Evolutionary conservation across 257 asterid species (phyloP).

Genomic region (Coffea canephora): DNA sequence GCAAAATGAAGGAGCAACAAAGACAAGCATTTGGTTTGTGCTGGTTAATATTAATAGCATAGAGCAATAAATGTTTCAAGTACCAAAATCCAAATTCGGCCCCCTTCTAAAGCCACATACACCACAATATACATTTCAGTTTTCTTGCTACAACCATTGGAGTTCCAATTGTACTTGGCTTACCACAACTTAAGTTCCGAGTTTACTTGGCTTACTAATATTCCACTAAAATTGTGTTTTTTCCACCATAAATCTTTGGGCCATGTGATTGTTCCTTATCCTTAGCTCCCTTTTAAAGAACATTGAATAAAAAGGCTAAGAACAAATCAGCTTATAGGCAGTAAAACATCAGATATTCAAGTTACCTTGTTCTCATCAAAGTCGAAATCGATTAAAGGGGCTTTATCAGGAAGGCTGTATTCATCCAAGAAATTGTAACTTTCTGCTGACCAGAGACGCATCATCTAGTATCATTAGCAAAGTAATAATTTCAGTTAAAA

Average conservation of each 20-base stretch:
- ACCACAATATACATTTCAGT: background rate
- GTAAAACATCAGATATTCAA: slow-evolving; percentile 10
- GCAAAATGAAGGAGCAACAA: background rate
- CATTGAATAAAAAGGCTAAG: background rate
- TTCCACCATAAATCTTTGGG: background rate
- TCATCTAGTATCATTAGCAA: slow-evolving; percentile 48
- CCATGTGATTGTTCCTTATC: background rate
- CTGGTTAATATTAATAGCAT: background rate
- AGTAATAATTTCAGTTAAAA: slow-evolving; percentile 11
- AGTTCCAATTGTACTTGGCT: background rate
- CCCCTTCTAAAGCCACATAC: background rate
- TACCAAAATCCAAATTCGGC: background rate
- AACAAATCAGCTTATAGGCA: slow-evolving; percentile 5
- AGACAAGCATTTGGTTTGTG: background rate
- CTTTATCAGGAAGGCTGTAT: slow-evolving; percentile 67
- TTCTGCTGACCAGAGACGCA: slow-evolving; percentile 99
- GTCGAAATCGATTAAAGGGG: slow-evolving; percentile 87
- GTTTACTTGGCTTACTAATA: background rate
- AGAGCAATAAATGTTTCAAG: background rate
- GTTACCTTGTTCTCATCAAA: slow-evolving; percentile 93
- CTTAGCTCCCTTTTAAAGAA: background rate
- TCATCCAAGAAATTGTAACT: slow-evolving; percentile 79
- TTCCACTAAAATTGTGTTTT: background rate
- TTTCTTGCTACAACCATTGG: background rate
- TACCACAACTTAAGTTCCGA: background rate